Evolutionary conservation across 257 asterid species (phyloP), one percentile per base, ranked within the genome.

Genomic region (Przewalskia tangutica): DNA sequence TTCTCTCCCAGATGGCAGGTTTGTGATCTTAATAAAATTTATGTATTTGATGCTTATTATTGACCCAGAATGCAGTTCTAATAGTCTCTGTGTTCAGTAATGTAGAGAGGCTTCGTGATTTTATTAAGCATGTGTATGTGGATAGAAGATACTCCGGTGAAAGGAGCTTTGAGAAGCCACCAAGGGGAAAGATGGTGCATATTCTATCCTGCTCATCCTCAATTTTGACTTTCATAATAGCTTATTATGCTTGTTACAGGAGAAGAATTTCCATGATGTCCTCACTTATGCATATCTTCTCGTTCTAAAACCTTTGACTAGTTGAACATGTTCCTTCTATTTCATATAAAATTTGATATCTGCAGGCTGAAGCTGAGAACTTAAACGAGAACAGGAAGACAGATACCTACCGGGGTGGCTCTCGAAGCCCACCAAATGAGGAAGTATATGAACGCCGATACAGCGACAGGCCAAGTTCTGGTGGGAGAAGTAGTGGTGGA

Each of bases 1-100:
- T 89, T 93, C 99, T 85, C 91, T 91, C 64, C 99, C 98, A 73
- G 98, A 96, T 87, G 93, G 92, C 85, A 94, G 98, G 99, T 94
- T 82, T 85, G 44, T 71, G 68, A 67, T 77, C 10, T 81, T 70
- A 82, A 56, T 67, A 27, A 13, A 65, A 71, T 64, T 27, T 81
- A 60, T 79, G 65, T 17, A 51, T 48, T 46, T 46, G 12, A 12
- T 54, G 60, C 23, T 46, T 16, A 58, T 85, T 83, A 9, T 65
- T 32, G 58, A 76, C 76, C 59, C 56, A 79, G 53, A 9, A 81
- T 82, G 60, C 53, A 48, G 46, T 85, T 77, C 83, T 79, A 3
- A 62, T 64, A 64, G 67, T 81, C 32, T 27, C 65, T 80, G 48
- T 71, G 87, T 60, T 38, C 97, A 96, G 99, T 86, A 96, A 93